Percentiles rank a stretch among this genome's conserved stretches.
phyloP scores from a whole-genome alignment of 2,329 filamentous ascomycete genomes.

The Stagonosporopsis vannaccii region DNA sequence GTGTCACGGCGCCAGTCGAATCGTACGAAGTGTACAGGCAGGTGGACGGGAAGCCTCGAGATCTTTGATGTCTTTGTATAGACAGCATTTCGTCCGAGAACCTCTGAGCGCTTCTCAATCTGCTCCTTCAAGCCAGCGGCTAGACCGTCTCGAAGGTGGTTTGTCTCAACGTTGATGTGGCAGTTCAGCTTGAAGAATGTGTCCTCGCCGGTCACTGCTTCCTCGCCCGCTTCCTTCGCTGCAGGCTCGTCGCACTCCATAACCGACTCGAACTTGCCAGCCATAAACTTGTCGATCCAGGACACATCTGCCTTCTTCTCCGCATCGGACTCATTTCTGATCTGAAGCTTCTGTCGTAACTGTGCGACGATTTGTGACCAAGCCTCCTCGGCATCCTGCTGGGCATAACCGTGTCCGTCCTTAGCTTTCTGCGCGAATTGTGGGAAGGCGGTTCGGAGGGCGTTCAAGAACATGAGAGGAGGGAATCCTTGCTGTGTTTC shows the following conservation, averaged over 20 bases:
- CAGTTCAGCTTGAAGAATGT: constrained; percentile 92
- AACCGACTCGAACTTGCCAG: constrained; percentile 78
- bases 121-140: constrained; percentile 82
- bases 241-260: constrained; percentile 84
- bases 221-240: constrained; percentile 77
- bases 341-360: constrained; percentile 77
- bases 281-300: constrained; percentile 91
- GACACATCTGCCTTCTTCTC: constrained; percentile 59
- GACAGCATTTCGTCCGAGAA: constrained; percentile 76
- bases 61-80: constrained; percentile 95
- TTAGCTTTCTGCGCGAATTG: constrained; percentile 92
- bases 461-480: constrained; percentile 81
- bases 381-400: constrained; percentile 97
- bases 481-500: constrained; percentile 87
- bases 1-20: constrained; percentile 98
- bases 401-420: constrained; percentile 84
- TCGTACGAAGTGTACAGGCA: constrained; percentile 95
- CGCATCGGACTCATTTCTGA: constrained; percentile 60
- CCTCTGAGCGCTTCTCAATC: constrained; percentile 86
- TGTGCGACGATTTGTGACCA: constrained; percentile 95
- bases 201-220: constrained; percentile 72
- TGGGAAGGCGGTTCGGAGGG: constrained; percentile 80
- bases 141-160: constrained; percentile 90
- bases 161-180: constrained; percentile 86
- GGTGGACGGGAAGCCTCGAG: constrained; percentile 87